Conservation (phyloP, 495 filamentous ascomycete species). For the Monascus purpureus region DNA sequence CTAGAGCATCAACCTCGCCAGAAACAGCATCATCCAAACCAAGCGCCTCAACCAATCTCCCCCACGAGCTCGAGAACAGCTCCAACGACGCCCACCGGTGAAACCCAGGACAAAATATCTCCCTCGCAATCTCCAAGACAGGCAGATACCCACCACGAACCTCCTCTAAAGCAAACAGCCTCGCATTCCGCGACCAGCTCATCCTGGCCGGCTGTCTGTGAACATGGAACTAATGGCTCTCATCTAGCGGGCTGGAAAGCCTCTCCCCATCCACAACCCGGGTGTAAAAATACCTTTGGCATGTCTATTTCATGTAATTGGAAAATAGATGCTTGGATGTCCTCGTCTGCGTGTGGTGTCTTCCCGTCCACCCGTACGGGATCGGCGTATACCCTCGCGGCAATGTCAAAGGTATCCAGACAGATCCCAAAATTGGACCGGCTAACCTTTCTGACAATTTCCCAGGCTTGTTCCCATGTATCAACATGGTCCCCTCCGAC, state of each 20-base stretch:
- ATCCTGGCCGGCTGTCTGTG: conserved; percentile 7
- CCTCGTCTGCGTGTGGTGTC: conserved; percentile 31
- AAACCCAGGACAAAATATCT: too few relatives aligned
- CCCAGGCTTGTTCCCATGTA: conserved; percentile 57
- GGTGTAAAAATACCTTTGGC: conserved; percentile 51
- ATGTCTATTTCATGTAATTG: conserved; percentile 39
- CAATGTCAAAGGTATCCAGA: conserved; percentile 67
- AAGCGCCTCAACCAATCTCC: too few relatives aligned
- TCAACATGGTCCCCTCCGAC: conserved; percentile 57
- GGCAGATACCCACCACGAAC: conserved; percentile 54
- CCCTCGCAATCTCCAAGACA: conserved; percentile 13
- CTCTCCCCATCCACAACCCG: conserved; percentile 60
- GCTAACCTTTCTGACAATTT: conserved; percentile 45
- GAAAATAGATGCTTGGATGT: conserved; percentile 37
- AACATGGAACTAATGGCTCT: conserved; percentile 6
- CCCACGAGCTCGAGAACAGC: too few relatives aligned
- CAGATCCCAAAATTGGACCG: conserved; percentile 58
- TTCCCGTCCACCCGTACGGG: conserved; percentile 36
- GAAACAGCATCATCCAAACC: too few relatives aligned
- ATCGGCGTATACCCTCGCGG: conserved; percentile 53
- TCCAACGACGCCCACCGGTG: too few relatives aligned
- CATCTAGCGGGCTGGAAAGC: conserved; percentile 24
- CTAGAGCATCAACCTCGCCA: too few relatives aligned
- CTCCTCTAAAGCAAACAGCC: conserved; percentile 55
- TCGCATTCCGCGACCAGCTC: conserved; percentile 57